Percentiles rank a stretch among this genome's conserved stretches.
These are phyloP conservation scores for Talaromyces funiculosus DNA, from an alignment of 2,329 filamentous ascomycete species.

Conservation along the genomic window DNA sequence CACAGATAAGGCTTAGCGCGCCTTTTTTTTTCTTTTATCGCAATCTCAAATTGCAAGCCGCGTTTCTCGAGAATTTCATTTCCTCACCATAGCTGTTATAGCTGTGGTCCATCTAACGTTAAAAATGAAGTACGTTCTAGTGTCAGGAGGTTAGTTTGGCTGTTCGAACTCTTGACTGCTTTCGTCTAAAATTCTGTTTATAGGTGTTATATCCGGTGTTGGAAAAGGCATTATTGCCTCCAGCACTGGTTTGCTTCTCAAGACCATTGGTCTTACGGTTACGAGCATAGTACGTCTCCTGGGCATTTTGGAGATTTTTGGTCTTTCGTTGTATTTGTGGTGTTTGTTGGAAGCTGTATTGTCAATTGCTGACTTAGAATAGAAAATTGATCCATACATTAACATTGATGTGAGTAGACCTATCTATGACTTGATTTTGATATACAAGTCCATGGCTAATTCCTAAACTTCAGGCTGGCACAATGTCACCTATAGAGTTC, in stretches of 20 bases:
- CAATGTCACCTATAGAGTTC: slow-evolving; percentile 12
- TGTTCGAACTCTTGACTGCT: too few relatives aligned
- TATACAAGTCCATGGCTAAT: slow-evolving; percentile 53
- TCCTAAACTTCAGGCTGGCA: slow-evolving; percentile 2
- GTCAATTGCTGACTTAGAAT: slow-evolving; percentile 33
- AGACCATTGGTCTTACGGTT: slow-evolving; percentile 66
- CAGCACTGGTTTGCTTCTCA: slow-evolving; percentile 67
- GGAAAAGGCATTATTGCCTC: slow-evolving; percentile 59
- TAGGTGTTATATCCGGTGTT: slow-evolving; percentile 37
- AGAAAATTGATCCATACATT: slow-evolving; percentile 68
- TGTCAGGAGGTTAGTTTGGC: slow-evolving; percentile 55
- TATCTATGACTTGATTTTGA: background rate
- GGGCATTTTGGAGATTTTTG: background rate
- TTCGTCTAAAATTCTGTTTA: background rate
- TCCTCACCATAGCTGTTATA: slow-evolving; percentile 3
- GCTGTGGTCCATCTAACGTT: slow-evolving; percentile 5
- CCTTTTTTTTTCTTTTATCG: background rate
- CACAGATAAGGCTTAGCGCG: slow-evolving; percentile 6
- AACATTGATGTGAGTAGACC: slow-evolving; percentile 67
- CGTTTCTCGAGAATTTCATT: background rate
- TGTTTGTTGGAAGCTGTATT: background rate
- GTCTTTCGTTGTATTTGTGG: background rate
- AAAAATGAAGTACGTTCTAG: slow-evolving; percentile 67
- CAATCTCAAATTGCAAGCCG: background rate
- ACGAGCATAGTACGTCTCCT: slow-evolving; percentile 5